Evolutionary conservation across 192 early-diverging fungal genomes (phyloP).

Genomic region (Lobosporangium transversale): DNA sequence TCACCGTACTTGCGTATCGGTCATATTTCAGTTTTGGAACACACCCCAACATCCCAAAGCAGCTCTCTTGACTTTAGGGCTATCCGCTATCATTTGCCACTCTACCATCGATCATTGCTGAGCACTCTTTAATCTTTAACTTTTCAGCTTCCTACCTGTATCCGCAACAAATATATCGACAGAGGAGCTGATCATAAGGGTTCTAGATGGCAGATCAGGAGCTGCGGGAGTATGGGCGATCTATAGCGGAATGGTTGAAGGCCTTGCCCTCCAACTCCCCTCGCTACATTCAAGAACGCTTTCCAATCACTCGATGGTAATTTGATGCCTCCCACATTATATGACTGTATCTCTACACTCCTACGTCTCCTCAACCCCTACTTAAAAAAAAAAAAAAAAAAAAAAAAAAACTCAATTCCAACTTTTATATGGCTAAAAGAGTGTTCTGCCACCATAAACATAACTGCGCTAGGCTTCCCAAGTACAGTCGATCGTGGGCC

Average conservation of each 20-base stretch:
- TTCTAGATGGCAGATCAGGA: slow-evolving; percentile 21
- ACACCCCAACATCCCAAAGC: background rate
- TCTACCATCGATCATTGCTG: background rate
- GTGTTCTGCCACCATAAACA: background rate
- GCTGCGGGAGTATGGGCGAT: slow-evolving; percentile 7
- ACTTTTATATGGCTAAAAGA: too few species aligned
- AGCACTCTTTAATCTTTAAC: background rate
- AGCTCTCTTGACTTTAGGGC: too few species aligned
- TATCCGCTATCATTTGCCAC: background rate
- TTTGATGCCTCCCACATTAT: background rate
- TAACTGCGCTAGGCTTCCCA: slow-evolving; percentile 9
- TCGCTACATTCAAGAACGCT: slow-evolving; percentile 12
- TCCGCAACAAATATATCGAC: background rate
- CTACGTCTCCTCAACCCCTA: background rate
- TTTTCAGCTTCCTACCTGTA: background rate
- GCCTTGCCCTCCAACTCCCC: slow-evolving; percentile 13
- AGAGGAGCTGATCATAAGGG: background rate
- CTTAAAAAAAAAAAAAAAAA: too few species aligned
- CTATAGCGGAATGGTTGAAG: background rate
- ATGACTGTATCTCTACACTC: background rate
- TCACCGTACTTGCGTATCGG: background rate
- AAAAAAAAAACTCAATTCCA: too few species aligned
- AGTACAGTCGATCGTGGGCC: slow-evolving; percentile 51
- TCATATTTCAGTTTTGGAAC: background rate
- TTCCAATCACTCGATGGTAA: slow-evolving; percentile 24